Conservation (phyloP, 1,139 yeast genomes). For the Hyphopichia buzzinii region DNA sequence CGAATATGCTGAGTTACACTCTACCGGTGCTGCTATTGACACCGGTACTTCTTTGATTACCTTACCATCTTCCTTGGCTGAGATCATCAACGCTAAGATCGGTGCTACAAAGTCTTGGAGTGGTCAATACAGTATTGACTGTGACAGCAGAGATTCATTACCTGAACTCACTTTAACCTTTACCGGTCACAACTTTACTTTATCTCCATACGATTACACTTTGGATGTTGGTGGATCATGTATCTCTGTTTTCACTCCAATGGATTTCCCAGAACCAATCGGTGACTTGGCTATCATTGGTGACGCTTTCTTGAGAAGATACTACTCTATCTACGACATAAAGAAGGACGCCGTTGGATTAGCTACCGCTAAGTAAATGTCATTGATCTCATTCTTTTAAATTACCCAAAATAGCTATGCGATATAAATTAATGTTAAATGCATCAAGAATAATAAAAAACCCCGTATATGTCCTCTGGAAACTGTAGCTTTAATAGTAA, state of each 20-base stretch:
- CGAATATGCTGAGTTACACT: slow-evolving; percentile 77
- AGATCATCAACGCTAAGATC: slow-evolving; percentile 87
- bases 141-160: slow-evolving; percentile 74
- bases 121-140: slow-evolving; percentile 92
- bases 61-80: slow-evolving; percentile 92
- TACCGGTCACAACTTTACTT: slow-evolving; percentile 86
- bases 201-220: slow-evolving; percentile 85
- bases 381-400: no score
- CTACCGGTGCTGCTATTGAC: slow-evolving; percentile 95
- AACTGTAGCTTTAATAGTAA: no score
- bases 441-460: no score
- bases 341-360: slow-evolving; percentile 91
- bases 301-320: slow-evolving; percentile 93
- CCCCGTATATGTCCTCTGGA: no score
- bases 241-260: slow-evolving; percentile 92
- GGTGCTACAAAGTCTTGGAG: slow-evolving; percentile 98
- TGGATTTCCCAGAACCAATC: slow-evolving; percentile 96
- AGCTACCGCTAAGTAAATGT: slow-evolving; percentile 58
- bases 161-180: slow-evolving; percentile 91
- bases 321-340: slow-evolving; percentile 89
- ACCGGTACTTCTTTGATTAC: slow-evolving; percentile 97
- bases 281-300: slow-evolving; percentile 96
- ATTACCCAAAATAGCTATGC: no score
- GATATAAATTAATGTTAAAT: no score
- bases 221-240: slow-evolving; percentile 92